phyloP scores from a whole-genome alignment of 208 protist species.

The Lotmaria passim region DNA sequence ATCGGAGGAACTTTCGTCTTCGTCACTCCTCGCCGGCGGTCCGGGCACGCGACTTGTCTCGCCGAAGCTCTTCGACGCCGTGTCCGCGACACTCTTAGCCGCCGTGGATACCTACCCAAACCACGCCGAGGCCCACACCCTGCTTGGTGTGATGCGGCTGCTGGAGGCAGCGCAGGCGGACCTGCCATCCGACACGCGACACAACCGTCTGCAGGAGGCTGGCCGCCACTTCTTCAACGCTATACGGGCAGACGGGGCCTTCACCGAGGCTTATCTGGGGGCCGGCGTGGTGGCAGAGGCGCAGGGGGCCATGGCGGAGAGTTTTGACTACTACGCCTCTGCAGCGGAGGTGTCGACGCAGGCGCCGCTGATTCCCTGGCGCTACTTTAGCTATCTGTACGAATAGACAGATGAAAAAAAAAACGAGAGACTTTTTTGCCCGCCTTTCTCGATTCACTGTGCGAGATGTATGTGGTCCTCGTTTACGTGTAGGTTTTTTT shows the following conservation, averaged over 20 bases:
- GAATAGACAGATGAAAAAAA: conserved; percentile 20
- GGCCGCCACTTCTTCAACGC: conserved; percentile 54
- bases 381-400: conserved; percentile 69
- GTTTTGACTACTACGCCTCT: conserved; percentile 64
- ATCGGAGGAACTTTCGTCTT: not conserved
- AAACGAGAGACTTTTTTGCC: not conserved
- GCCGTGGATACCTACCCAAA: conserved; percentile 49
- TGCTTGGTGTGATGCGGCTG: conserved; percentile 55
- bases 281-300: conserved; percentile 69
- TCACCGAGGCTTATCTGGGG: conserved; percentile 53
- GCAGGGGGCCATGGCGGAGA: conserved; percentile 57
- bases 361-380: conserved; percentile 65
- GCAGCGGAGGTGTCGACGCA: conserved; percentile 54
- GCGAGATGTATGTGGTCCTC: not conserved
- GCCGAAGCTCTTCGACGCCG: conserved; percentile 31
- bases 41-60: conserved; percentile 15
- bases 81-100: conserved; percentile 44
- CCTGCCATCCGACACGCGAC: conserved; percentile 32
- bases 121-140: conserved; percentile 59
- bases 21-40: conserved; percentile 6
- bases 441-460: not conserved
- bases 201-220: conserved; percentile 57
- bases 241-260: conserved; percentile 42
- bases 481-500: not conserved
- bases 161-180: conserved; percentile 53